Evolutionary conservation across 495 filamentous ascomycete species (phyloP).

Genomic region (Penicillium goetzii): DNA sequence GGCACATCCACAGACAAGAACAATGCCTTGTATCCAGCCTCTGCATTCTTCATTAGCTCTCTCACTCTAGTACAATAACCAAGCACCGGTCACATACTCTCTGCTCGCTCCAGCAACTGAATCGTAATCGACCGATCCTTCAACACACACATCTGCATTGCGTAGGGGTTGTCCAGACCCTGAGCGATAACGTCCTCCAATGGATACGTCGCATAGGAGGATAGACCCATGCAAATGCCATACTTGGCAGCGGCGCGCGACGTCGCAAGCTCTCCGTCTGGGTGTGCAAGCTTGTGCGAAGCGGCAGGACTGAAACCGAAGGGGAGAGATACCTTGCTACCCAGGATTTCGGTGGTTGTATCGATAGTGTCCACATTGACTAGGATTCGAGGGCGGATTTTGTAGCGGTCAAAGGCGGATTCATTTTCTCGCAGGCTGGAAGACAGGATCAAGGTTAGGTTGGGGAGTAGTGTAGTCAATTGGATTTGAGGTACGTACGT

Average conservation of each 20-base stretch:
- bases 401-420: constrained; percentile 56
- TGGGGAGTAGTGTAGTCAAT: neutral
- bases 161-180: constrained; percentile 48
- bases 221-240: constrained; percentile 62
- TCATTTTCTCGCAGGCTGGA: constrained; percentile 53
- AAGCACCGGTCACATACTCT: constrained; percentile 42
- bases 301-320: constrained; percentile 90
- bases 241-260: constrained; percentile 79
- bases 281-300: constrained; percentile 81
- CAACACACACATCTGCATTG: constrained; percentile 89
- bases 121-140: constrained; percentile 85
- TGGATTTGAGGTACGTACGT: constrained; percentile 23
- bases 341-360: constrained; percentile 50
- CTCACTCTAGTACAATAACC: neutral
- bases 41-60: constrained; percentile 32
- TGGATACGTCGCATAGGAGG: constrained; percentile 54
- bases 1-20: constrained; percentile 96
- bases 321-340: constrained; percentile 66
- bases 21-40: constrained; percentile 84
- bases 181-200: constrained; percentile 56
- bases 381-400: constrained; percentile 58
- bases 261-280: constrained; percentile 80
- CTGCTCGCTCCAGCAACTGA: constrained; percentile 83
- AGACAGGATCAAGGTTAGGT: neutral
- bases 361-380: constrained; percentile 56